These are phyloP conservation scores for Coemansia sp. DNA, from an alignment of 192 early-diverging fungal species.

Conservation along the genomic window DNA sequence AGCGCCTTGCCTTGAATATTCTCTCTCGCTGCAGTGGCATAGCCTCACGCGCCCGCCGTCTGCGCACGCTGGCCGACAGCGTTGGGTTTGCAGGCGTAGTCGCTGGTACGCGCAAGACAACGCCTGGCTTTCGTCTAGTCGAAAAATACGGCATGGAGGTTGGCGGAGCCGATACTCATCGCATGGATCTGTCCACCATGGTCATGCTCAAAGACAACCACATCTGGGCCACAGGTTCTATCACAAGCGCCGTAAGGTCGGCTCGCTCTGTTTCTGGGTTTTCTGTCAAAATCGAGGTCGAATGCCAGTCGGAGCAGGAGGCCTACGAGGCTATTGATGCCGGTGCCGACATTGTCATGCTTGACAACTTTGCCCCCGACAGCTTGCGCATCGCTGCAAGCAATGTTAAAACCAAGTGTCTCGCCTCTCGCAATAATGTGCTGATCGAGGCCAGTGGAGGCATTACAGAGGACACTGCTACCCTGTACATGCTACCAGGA, in stretches of 20 bases:
- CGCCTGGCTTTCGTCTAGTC: conserved; percentile 94
- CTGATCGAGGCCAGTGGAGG: conserved; percentile 96
- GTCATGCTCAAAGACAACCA: conserved; percentile 99
- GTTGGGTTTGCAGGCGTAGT: conserved; percentile 79
- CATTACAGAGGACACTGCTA: conserved; percentile 83
- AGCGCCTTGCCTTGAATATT: conserved; percentile 92
- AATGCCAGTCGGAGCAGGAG: conserved; percentile 88
- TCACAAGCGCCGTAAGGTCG: conserved; percentile 80
- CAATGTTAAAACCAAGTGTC: conserved; percentile 75
- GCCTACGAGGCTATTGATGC: conserved; percentile 94
- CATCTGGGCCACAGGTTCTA: conserved; percentile 90
- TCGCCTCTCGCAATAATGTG: conserved; percentile 45
- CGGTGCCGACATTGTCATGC: conserved; percentile 96
- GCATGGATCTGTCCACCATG: conserved; percentile 95
- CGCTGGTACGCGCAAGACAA: conserved; percentile 96
- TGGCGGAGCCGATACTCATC: conserved; percentile 95
- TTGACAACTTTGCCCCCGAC: conserved; percentile 87
- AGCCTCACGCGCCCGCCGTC: conserved; percentile 60
- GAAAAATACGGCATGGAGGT: conserved; percentile 98
- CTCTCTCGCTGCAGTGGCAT: conserved; percentile 92
- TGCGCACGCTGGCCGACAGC: conserved; percentile 61
- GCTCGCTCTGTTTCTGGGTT: conserved; percentile 86
- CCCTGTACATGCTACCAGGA: conserved; percentile 72
- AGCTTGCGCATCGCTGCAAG: conserved; percentile 63
- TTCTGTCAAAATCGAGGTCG: conserved; percentile 94